These are phyloP conservation scores for Diophrys appendiculata DNA, from an alignment of 73 alveolate genomes.

Conservation along the genomic window DNA sequence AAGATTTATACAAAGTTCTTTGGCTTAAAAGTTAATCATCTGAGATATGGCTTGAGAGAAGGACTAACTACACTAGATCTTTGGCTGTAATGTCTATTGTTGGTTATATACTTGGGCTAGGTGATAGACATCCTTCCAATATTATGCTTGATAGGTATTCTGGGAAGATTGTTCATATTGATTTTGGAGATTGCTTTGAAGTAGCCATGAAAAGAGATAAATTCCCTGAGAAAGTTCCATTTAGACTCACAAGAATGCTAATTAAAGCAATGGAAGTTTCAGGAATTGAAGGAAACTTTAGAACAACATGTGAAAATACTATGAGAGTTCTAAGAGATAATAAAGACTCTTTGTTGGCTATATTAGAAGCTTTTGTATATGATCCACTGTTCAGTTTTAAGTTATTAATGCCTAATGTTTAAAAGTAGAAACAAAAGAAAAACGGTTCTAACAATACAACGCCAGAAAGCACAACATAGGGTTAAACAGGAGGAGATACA, in stretches of 20 bases:
- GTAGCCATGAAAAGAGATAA: conserved; percentile 98
- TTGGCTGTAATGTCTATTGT: conserved; percentile 98
- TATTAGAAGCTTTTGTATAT: conserved; percentile 97
- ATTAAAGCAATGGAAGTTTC: conserved; percentile 98
- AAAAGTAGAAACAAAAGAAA: conserved; percentile 44
- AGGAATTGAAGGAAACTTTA: conserved; percentile 97
- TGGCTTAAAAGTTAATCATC: conserved; percentile 93
- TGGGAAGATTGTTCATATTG: conserved; percentile 98
- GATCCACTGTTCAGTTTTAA: conserved; percentile 97
- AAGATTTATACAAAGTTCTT: conserved; percentile 90
- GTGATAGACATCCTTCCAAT: conserved; percentile 99
- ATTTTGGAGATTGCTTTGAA: conserved; percentile 99
- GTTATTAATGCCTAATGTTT: conserved; percentile 78
- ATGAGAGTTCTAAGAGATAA: conserved; percentile 95
- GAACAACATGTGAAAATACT: conserved; percentile 95
- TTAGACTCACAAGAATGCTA: conserved; percentile 96
- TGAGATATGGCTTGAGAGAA: conserved; percentile 96
- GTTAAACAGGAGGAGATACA: background rate
- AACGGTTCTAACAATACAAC: background rate
- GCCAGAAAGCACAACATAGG: background rate
- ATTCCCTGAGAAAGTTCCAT: conserved; percentile 99
- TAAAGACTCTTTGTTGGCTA: conserved; percentile 96
- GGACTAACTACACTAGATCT: conserved; percentile 95
- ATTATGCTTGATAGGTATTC: conserved; percentile 96
- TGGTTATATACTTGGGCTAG: conserved; percentile 99